Conservation (phyloP, 805 yeast genomes). For the Pichia paraexigua region DNA sequence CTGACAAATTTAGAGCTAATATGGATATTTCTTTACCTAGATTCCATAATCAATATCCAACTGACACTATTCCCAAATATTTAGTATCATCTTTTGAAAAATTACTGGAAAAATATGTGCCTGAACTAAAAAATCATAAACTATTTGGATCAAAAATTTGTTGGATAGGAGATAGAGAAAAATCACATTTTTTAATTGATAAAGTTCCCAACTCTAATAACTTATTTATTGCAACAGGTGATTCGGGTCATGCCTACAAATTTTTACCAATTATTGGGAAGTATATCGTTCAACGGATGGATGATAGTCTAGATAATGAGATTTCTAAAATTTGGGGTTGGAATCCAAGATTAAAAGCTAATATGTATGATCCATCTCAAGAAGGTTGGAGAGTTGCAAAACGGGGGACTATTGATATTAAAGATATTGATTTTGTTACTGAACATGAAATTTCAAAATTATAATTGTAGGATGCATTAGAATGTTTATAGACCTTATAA, state of each 20-base stretch:
- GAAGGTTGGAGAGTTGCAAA: slow-evolving; percentile 20
- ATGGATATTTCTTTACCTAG: slow-evolving; percentile 29
- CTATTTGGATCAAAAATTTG: slow-evolving; percentile 28
- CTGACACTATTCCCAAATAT: slow-evolving; percentile 31
- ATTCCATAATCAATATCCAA: slow-evolving; percentile 24
- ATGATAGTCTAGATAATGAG: slow-evolving; percentile 20
- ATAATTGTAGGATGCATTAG: not conserved
- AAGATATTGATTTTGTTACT: slow-evolving; percentile 10
- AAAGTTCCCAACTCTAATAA: slow-evolving; percentile 26
- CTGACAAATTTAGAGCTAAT: slow-evolving; percentile 9
- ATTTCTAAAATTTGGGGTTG: slow-evolving; percentile 26
- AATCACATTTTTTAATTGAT: slow-evolving; percentile 33
- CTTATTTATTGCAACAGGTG: slow-evolving; percentile 36
- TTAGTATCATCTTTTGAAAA: slow-evolving; percentile 21
- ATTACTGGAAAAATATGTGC: slow-evolving; percentile 27
- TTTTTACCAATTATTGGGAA: slow-evolving; percentile 38
- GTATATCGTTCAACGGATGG: slow-evolving; percentile 28
- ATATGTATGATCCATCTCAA: slow-evolving; percentile 16
- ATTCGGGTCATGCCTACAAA: slow-evolving; percentile 39
- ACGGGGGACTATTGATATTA: slow-evolving; percentile 10
- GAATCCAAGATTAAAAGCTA: slow-evolving; percentile 15
- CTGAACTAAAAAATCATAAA: slow-evolving; percentile 29
- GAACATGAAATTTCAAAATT: slow-evolving; percentile 7
- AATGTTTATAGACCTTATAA: not conserved
- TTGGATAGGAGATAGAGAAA: slow-evolving; percentile 32